A percentile compares a stretch with the other conserved stretches of the same genome.
These are phyloP conservation scores for Crataegus laevigata DNA, from an alignment of 306 rosid genomes.

Conservation along the genomic window DNA sequence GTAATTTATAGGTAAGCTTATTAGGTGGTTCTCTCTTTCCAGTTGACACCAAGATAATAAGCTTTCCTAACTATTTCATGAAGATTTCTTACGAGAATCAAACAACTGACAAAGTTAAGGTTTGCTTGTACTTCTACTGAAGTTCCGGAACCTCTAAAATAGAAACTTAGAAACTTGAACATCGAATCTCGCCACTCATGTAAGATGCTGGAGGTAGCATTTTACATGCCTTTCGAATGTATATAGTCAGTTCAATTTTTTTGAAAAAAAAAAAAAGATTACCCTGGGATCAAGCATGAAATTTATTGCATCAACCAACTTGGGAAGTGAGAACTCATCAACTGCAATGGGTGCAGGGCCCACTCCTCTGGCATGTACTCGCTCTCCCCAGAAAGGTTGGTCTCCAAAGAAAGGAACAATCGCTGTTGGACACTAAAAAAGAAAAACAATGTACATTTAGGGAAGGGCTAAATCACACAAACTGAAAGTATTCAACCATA, in stretches of 20 bases:
- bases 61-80: neutral
- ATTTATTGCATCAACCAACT: constrained; percentile 64
- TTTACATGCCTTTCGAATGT: no score
- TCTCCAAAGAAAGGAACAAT: constrained; percentile 95
- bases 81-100: neutral
- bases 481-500: constrained; percentile 6
- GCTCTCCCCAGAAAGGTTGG: constrained; percentile 99
- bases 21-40: neutral
- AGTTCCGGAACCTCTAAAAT: neutral
- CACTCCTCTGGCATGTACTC: constrained; percentile 85
- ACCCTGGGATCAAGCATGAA: constrained; percentile 92
- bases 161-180: neutral
- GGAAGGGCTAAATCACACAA: neutral
- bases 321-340: constrained; percentile 83
- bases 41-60: constrained; percentile 2
- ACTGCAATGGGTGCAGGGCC: constrained; percentile 93
- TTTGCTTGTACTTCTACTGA: neutral
- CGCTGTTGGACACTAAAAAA: constrained; percentile 78
- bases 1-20: constrained; percentile 12
- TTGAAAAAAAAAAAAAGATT: constrained; percentile 10
- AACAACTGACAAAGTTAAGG: neutral
- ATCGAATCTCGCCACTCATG: no score
- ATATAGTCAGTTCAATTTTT: no score
- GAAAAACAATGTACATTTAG: constrained; percentile 1
- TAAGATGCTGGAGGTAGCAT: no score